These are phyloP conservation scores for Leccinum uliginosum DNA, from an alignment of 768 basidiomycete genomes.

Conservation along the genomic window DNA sequence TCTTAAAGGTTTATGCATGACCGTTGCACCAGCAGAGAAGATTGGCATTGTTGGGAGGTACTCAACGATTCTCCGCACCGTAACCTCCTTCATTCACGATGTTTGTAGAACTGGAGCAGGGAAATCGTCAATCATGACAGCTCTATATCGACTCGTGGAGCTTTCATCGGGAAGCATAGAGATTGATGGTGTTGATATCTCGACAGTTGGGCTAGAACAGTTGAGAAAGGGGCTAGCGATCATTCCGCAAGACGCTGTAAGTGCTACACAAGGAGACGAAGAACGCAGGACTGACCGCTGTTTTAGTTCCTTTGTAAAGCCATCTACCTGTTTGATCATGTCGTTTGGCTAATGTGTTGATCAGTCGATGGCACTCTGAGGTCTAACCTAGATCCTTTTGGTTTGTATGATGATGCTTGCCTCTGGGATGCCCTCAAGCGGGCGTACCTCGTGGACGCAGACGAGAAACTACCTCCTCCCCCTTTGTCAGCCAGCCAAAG, in stretches of 20 bases:
- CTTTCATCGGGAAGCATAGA: slow-evolving; percentile 66
- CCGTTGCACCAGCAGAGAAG: slow-evolving; percentile 74
- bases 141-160: slow-evolving; percentile 84
- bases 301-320: slow-evolving; percentile 37
- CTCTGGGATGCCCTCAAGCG: slow-evolving; percentile 89
- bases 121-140: slow-evolving; percentile 87
- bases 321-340: neutral
- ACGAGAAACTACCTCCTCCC: slow-evolving; percentile 10
- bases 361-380: slow-evolving; percentile 76
- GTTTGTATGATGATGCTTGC: slow-evolving; percentile 68
- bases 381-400: slow-evolving; percentile 89
- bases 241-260: slow-evolving; percentile 70
- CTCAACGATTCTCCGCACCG: slow-evolving; percentile 1
- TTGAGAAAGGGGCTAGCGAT: slow-evolving; percentile 67
- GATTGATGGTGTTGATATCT: slow-evolving; percentile 83
- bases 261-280: neutral
- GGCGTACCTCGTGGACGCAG: slow-evolving; percentile 70
- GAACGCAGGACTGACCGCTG: neutral
- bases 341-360: slow-evolving; percentile 8
- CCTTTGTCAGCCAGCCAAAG: slow-evolving; percentile 34
- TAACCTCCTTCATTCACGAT: neutral
- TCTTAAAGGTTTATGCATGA: slow-evolving; percentile 76
- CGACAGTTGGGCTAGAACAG: slow-evolving; percentile 72
- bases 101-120: slow-evolving; percentile 71
- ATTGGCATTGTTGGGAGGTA: slow-evolving; percentile 82